phyloP scores from a whole-genome alignment of 1,139 yeast genomes.

The Lodderomyces orthopsilosis region DNA sequence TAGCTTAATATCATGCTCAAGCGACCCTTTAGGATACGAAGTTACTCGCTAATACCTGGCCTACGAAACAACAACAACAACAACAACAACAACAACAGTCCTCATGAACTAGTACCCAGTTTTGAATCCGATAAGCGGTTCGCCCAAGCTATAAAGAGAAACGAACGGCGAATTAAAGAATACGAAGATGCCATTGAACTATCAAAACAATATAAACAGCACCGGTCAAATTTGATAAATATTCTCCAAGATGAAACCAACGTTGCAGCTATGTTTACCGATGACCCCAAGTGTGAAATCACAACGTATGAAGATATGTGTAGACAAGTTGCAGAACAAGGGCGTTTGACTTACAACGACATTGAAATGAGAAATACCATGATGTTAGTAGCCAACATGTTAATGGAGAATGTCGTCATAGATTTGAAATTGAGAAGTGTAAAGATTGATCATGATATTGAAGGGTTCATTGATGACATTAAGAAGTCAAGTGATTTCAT shows the following conservation, averaged over 20 bases:
- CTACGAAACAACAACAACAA: background rate
- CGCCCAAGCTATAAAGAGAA: constrained; percentile 5
- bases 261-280: constrained; percentile 17
- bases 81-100: too few species aligned
- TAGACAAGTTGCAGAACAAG: background rate
- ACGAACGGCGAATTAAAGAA: constrained; percentile 9
- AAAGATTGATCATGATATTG: constrained; percentile 8
- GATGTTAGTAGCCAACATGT: constrained; percentile 15
- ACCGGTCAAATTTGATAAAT: constrained; percentile 19
- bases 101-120: background rate
- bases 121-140: background rate
- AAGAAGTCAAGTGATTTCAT: constrained; percentile 18
- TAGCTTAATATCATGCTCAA: background rate
- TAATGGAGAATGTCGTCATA: constrained; percentile 23
- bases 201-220: constrained; percentile 17
- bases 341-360: constrained; percentile 15
- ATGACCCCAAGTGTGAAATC: background rate
- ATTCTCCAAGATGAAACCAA: constrained; percentile 17
- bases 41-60: background rate
- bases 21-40: constrained; percentile 5
- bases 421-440: constrained; percentile 22
- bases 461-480: constrained; percentile 15
- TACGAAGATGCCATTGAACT: constrained; percentile 11
- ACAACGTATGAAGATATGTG: constrained; percentile 10
- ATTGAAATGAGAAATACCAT: constrained; percentile 22